Conservation (phyloP, 208 protist genomes). For the Acanthamoeba castellanii region DNA sequence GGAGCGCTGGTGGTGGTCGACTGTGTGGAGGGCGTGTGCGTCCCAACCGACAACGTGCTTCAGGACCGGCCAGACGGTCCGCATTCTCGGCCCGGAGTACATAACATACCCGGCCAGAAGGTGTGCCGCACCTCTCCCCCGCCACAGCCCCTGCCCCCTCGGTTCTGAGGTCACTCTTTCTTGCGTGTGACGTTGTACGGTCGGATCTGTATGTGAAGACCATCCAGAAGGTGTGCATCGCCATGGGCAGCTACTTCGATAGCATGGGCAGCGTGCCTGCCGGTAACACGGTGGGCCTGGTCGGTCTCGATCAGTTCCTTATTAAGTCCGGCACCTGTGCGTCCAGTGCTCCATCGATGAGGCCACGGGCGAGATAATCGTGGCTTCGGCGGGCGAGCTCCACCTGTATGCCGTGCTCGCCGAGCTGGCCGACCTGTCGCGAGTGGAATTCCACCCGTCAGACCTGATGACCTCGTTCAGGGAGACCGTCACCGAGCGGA, state of each 20-base stretch:
- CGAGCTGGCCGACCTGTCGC: conserved; percentile 98
- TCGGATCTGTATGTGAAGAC: conserved; percentile 94
- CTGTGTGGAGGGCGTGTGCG: conserved; percentile 99
- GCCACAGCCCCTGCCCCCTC: too few relatives aligned
- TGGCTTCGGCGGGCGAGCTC: conserved; percentile 99
- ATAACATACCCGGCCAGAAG: conserved; percentile 96
- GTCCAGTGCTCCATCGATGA: conserved; percentile 97
- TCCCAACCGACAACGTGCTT: conserved; percentile 99
- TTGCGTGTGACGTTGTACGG: too few relatives aligned
- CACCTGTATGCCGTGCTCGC: conserved; percentile 99
- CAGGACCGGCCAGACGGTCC: conserved; percentile 96
- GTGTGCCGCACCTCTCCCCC: too few relatives aligned
- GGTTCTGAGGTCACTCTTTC: too few relatives aligned
- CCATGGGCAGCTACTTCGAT: conserved; percentile 98
- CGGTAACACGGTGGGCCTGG: conserved; percentile 98
- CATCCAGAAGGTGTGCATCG: conserved; percentile 96
- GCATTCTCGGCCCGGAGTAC: conserved; percentile 99
- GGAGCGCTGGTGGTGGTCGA: conserved; percentile 99
- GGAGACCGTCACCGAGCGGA: conserved; percentile 96
- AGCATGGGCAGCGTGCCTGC: conserved; percentile 96
- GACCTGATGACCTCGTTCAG: conserved; percentile 99
- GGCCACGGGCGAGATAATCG: conserved; percentile 98
- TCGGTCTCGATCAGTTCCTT: conserved; percentile 99
- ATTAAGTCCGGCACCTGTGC: conserved; percentile 98
- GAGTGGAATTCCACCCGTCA: conserved; percentile 95